Percentiles rank a stretch among this genome's conserved stretches.
phyloP scores from a whole-genome alignment of 2,329 filamentous ascomycete genomes.

The Aureobasidium lini region DNA sequence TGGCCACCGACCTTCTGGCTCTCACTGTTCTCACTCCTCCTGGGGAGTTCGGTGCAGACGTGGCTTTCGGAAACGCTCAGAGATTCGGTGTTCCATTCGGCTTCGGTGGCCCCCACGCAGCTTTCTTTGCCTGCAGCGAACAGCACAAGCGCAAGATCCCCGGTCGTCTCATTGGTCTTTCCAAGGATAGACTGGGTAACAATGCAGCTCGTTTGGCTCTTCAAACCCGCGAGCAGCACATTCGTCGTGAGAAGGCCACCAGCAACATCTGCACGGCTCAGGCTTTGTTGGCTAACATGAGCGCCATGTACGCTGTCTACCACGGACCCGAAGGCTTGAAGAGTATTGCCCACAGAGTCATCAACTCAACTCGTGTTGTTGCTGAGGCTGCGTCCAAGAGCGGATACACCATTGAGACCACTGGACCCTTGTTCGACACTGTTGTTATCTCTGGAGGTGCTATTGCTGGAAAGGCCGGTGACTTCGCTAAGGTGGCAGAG shows the following conservation, averaged over 20 bases:
- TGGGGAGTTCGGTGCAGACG: conserved; percentile 89
- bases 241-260: conserved; percentile 90
- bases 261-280: conserved; percentile 97
- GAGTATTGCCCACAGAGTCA: conserved; percentile 71
- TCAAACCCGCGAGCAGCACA: conserved; percentile 93
- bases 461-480: conserved; percentile 37
- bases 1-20: conserved; percentile 82
- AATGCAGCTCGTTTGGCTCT: conserved; percentile 75
- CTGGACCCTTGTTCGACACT: conserved; percentile 67
- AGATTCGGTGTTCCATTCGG: conserved; percentile 87
- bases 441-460: conserved; percentile 50
- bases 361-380: conserved; percentile 47
- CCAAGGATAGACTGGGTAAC: conserved; percentile 79
- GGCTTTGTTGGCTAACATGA: conserved; percentile 91
- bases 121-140: conserved; percentile 88
- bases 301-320: conserved; percentile 87
- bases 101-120: conserved; percentile 89
- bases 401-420: conserved; percentile 44
- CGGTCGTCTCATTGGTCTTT: conserved; percentile 81
- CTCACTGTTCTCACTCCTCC: conserved; percentile 82
- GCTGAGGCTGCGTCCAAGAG: conserved; percentile 49
- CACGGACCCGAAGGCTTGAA: conserved; percentile 80
- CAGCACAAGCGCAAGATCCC: conserved; percentile 93
- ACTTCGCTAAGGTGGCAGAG: conserved; percentile 45
- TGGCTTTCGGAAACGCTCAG: conserved; percentile 89